Evolutionary conservation across 495 filamentous ascomycete genomes (phyloP), one percentile per base, ranked within the genome.

Genomic region (Penicillium manginii): DNA sequence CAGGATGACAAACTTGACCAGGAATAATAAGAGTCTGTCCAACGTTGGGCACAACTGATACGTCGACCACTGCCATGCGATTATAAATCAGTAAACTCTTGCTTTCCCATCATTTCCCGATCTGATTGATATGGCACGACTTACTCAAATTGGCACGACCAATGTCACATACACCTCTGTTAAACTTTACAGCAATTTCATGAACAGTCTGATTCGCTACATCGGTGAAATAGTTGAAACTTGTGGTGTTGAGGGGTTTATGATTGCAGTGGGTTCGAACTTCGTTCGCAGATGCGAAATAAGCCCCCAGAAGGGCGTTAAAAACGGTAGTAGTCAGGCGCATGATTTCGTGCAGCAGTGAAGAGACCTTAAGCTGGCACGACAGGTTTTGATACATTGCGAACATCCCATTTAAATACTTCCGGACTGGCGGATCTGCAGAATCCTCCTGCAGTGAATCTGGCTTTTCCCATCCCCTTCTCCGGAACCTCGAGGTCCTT

Each of bases 81-180:
- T 37, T 37, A n/a, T n/a, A n/a, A 8, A 29, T 33, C 35, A 37
- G 35, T 37, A 37, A n/a, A 11, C 35, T 10, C 2, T 37, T 37
- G 12, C 12, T 37, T 14, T 37, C 14, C 9, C 14, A 33, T n/a
- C 4, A 37, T 29, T 29, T 29, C 26, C 3, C 26, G 26, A 29
- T 29, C 26, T 8, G 26, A 29, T 29, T 10, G 5, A 39, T n/a
- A 39, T 39, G 35, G 11, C 1, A 39, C 1, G 12, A 43, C 40
- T 17, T 9, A 43, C 40, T 64, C n/a, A 55, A 50, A 43, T 64
- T 60, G 15, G 47, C 17, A n/a, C 62, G 62, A 17, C 31, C 54
- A 39, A 64, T 64, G 14, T 64, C 61, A 29, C 61, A 64, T 15
- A 59, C 53, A 15, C 61, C 61, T 3, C 61, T 53, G 15, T 59